Conservation (phyloP, 345 rosid genomes). For the Bretschneidera sinensis region DNA sequence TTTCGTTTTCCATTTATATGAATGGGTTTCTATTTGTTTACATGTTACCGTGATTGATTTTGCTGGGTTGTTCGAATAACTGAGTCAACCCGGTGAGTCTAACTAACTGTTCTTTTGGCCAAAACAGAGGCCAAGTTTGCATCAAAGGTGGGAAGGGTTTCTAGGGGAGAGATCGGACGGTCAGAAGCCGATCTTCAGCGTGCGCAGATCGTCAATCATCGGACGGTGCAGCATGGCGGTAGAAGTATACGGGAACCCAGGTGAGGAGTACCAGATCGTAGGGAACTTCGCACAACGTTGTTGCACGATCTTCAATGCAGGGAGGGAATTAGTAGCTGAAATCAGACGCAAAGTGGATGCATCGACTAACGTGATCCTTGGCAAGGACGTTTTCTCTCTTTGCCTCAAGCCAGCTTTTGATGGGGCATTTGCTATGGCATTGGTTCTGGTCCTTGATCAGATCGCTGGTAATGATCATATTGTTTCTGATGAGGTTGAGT, state of each 20-base stretch:
- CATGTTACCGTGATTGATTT: too few species aligned
- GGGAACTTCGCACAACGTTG: slow-evolving; percentile 57
- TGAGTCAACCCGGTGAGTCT: slow-evolving; percentile 15
- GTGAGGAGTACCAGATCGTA: slow-evolving; percentile 77
- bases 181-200: slow-evolving; percentile 68
- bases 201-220: slow-evolving; percentile 63
- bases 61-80: slow-evolving; percentile 12
- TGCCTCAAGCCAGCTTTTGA: slow-evolving; percentile 68
- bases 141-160: slow-evolving; percentile 66
- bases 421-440: slow-evolving; percentile 81
- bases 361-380: slow-evolving; percentile 75
- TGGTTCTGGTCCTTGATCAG: slow-evolving; percentile 81
- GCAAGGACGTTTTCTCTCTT: slow-evolving; percentile 72
- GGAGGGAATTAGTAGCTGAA: slow-evolving; percentile 62
- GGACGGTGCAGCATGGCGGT: slow-evolving; percentile 49
- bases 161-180: slow-evolving; percentile 60
- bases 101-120: too few species aligned
- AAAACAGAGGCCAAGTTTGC: slow-evolving; percentile 65
- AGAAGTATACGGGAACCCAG: slow-evolving; percentile 44
- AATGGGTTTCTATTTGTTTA: too few species aligned
- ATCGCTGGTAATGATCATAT: slow-evolving; percentile 50
- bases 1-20: too few species aligned
- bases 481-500: slow-evolving; percentile 26
- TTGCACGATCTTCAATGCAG: slow-evolving; percentile 41
- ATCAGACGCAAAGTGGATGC: slow-evolving; percentile 87